These are phyloP conservation scores for Babesia bigemina DNA, from an alignment of 169 alveolate species.

Conservation along the genomic window DNA sequence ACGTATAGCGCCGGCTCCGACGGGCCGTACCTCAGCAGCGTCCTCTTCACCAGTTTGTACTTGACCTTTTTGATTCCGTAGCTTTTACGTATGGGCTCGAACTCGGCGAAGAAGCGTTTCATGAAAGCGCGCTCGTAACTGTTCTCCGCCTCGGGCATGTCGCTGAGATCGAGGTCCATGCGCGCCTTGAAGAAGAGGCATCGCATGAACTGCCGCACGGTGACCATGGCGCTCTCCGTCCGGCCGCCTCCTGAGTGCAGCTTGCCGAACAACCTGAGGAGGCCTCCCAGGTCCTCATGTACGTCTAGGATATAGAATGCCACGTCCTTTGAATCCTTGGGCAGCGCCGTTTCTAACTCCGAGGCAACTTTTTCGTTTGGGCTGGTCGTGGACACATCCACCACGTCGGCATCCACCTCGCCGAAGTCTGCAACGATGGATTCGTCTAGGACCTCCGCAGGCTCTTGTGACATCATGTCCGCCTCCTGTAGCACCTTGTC, in stretches of 20 bases:
- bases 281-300: conserved; percentile 46
- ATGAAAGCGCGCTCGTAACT: conserved; percentile 53
- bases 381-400: conserved; percentile 20
- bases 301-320: conserved; percentile 63
- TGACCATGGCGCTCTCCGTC: conserved; percentile 64
- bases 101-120: conserved; percentile 58
- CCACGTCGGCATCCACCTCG: conserved; percentile 37
- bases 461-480: not conserved
- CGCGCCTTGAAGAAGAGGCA: conserved; percentile 60
- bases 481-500: conserved; percentile 11
- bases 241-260: not conserved
- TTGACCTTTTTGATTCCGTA: conserved; percentile 63
- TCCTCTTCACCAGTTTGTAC: conserved; percentile 64
- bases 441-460: conserved; percentile 8
- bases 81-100: conserved; percentile 43
- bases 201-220: conserved; percentile 55
- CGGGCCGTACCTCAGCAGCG: conserved; percentile 67
- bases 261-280: conserved; percentile 56
- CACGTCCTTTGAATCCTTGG: conserved; percentile 21
- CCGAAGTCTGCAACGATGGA: conserved; percentile 48
- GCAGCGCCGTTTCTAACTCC: not conserved
- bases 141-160: conserved; percentile 23
- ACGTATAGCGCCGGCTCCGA: conserved; percentile 51
- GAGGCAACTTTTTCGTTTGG: not conserved
- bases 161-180: conserved; percentile 56